These are phyloP conservation scores for Dactylella cylindrospora DNA, from an alignment of 2,329 filamentous ascomycete genomes.

Conservation along the genomic window DNA sequence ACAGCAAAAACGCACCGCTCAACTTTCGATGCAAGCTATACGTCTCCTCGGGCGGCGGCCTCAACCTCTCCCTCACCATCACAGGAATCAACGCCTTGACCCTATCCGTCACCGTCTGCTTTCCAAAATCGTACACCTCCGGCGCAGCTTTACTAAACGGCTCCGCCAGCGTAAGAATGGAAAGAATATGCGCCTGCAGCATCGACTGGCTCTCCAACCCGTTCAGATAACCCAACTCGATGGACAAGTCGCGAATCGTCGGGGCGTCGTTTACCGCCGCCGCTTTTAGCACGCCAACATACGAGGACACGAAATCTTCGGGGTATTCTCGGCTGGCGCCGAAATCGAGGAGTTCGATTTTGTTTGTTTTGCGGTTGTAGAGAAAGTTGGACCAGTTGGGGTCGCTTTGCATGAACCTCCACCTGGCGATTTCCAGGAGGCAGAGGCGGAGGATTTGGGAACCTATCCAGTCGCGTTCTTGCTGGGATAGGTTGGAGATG, in stretches of 20 bases:
- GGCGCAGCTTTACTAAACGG: conserved; percentile 76
- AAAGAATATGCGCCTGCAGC: conserved; percentile 86
- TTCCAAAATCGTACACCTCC: conserved; percentile 83
- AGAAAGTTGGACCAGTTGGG: conserved; percentile 99
- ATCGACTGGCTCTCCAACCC: conserved; percentile 82
- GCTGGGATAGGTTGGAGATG: conserved; percentile 71
- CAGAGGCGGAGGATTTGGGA: conserved; percentile 69
- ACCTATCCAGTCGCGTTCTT: conserved; percentile 75
- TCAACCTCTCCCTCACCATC: conserved; percentile 85
- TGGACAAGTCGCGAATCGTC: conserved; percentile 67
- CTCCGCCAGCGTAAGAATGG: conserved; percentile 85
- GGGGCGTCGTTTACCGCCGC: conserved; percentile 70
- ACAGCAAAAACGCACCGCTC: conserved; percentile 90
- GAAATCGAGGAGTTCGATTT: conserved; percentile 91
- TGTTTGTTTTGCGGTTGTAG: conserved; percentile 71
- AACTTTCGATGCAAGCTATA: conserved; percentile 94
- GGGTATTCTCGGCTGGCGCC: conserved; percentile 88
- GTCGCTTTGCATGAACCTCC: conserved; percentile 98
- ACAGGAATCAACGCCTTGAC: conserved; percentile 85
- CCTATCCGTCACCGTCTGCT: conserved; percentile 94
- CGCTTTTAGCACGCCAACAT: conserved; percentile 76
- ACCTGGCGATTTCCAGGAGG: conserved; percentile 88
- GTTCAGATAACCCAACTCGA: conserved; percentile 84
- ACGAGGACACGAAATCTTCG: conserved; percentile 73
- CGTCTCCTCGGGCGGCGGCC: conserved; percentile 94